phyloP scores from a whole-genome alignment of 441 rosid genomes.

The Erysimum pusillum region DNA sequence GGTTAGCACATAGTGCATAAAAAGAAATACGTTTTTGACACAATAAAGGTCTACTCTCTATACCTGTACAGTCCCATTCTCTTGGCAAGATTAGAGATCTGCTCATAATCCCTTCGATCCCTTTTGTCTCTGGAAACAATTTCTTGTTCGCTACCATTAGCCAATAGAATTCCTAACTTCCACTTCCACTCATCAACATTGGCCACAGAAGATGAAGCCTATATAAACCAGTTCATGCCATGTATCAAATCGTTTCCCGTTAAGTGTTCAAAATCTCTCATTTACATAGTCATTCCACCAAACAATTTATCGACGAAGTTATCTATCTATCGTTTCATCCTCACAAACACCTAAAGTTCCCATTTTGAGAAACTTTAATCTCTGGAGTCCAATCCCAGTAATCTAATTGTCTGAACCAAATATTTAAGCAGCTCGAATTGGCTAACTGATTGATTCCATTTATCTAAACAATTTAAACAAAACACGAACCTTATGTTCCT shows the following conservation, averaged over 20 bases:
- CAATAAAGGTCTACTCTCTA: not conserved
- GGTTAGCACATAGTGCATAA: not conserved
- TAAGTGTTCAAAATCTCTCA: slow-evolving; percentile 1
- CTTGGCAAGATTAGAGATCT: slow-evolving; percentile 83
- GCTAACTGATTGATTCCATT: slow-evolving; percentile 22
- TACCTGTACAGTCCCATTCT: slow-evolving; percentile 96
- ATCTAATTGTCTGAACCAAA: slow-evolving; percentile 19
- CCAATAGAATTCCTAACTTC: slow-evolving; percentile 83
- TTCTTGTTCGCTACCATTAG: slow-evolving; percentile 80
- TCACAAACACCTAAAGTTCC: slow-evolving; percentile 30
- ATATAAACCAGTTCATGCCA: slow-evolving; percentile 39
- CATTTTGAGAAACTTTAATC: slow-evolving; percentile 10
- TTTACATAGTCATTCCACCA: slow-evolving; percentile 1
- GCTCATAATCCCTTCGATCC: slow-evolving; percentile 96
- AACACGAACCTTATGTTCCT: slow-evolving; percentile 73
- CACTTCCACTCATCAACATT: slow-evolving; percentile 98
- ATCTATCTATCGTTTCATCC: slow-evolving; percentile 6
- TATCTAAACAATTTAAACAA: slow-evolving; percentile 9
- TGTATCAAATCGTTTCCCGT: slow-evolving; percentile 11
- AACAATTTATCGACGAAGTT: not conserved
- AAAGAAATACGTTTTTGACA: slow-evolving; percentile 1
- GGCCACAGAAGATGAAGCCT: slow-evolving; percentile 96
- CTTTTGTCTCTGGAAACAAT: slow-evolving; percentile 87
- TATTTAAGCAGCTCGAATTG: not conserved
- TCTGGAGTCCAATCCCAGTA: not conserved